These are phyloP conservation scores for Luvunga scandens DNA, from an alignment of 345 rosid species.

Conservation along the genomic window DNA sequence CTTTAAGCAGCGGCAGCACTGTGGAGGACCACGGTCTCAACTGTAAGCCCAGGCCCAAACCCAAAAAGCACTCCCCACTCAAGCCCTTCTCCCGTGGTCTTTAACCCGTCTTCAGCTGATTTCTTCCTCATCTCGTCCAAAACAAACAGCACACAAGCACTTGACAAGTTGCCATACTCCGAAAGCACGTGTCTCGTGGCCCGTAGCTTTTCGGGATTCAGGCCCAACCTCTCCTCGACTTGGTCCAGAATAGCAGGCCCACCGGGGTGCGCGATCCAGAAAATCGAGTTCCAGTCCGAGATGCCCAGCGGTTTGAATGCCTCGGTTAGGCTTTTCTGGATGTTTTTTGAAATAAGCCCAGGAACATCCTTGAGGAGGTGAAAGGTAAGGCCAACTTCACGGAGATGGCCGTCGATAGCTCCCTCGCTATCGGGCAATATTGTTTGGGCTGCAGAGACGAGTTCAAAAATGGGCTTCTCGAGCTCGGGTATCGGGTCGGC, in stretches of 20 bases:
- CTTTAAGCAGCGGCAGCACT: slow-evolving; percentile 17
- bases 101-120: slow-evolving; percentile 24
- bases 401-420: slow-evolving; percentile 48
- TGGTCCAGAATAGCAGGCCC: slow-evolving; percentile 49
- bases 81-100: slow-evolving; percentile 46
- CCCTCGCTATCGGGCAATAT: slow-evolving; percentile 49
- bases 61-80: slow-evolving; percentile 63
- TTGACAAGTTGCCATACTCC: slow-evolving; percentile 49
- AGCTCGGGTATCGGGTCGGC: slow-evolving; percentile 28
- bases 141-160: slow-evolving; percentile 43
- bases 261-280: slow-evolving; percentile 55
- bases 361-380: slow-evolving; percentile 49
- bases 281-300: slow-evolving; percentile 54
- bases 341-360: slow-evolving; percentile 35
- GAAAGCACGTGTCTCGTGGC: slow-evolving; percentile 34
- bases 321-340: slow-evolving; percentile 34
- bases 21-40: slow-evolving; percentile 52
- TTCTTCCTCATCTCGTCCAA: slow-evolving; percentile 52
- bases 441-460: slow-evolving; percentile 42
- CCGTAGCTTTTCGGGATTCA: slow-evolving; percentile 35
- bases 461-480: slow-evolving; percentile 41
- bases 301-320: slow-evolving; percentile 45
- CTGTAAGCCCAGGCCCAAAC: slow-evolving; percentile 54
- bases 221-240: slow-evolving; percentile 34
- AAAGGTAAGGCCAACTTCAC: slow-evolving; percentile 46